Evolutionary conservation across 352 stramenopile species (phyloP).

Genomic region (Achlya hypogyna): DNA sequence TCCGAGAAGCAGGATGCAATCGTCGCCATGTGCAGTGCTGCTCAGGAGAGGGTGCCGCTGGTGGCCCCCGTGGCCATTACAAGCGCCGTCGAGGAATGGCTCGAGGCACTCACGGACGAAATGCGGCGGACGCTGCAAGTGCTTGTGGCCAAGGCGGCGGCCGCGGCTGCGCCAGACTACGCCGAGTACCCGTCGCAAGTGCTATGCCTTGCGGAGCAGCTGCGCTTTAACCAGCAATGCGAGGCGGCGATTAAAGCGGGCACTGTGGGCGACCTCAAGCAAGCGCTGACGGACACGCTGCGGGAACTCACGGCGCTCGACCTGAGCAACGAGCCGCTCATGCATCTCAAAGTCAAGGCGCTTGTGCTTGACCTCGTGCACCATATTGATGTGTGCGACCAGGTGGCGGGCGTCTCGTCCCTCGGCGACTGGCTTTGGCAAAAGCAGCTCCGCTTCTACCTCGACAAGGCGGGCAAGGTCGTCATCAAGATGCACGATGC

Average conservation of each 20-base stretch:
- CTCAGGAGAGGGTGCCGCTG: conserved; percentile 76
- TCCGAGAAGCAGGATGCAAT: conserved; percentile 75
- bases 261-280: conserved; percentile 51
- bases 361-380: conserved; percentile 94
- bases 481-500: conserved; percentile 71
- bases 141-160: conserved; percentile 60
- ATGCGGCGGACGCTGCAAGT: conserved; percentile 86
- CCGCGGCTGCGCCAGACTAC: conserved; percentile 67
- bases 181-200: conserved; percentile 86
- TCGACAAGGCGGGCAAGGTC: conserved; percentile 51
- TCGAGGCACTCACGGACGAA: conserved; percentile 85
- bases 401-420: conserved; percentile 63
- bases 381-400: conserved; percentile 90
- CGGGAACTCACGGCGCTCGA: conserved; percentile 75
- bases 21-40: conserved; percentile 77
- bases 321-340: conserved; percentile 74
- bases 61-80: conserved; percentile 79
- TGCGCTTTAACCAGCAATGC: conserved; percentile 85
- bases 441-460: conserved; percentile 90
- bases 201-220: conserved; percentile 86
- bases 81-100: conserved; percentile 89
- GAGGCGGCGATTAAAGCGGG: conserved; percentile 82
- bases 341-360: conserved; percentile 91
- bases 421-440: conserved; percentile 85
- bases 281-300: conserved; percentile 53